A percentile compares a stretch with the other conserved stretches of the same genome.
Conservation (phyloP, 192 early-diverging fungal species). For the Coemansia sp. region DNA sequence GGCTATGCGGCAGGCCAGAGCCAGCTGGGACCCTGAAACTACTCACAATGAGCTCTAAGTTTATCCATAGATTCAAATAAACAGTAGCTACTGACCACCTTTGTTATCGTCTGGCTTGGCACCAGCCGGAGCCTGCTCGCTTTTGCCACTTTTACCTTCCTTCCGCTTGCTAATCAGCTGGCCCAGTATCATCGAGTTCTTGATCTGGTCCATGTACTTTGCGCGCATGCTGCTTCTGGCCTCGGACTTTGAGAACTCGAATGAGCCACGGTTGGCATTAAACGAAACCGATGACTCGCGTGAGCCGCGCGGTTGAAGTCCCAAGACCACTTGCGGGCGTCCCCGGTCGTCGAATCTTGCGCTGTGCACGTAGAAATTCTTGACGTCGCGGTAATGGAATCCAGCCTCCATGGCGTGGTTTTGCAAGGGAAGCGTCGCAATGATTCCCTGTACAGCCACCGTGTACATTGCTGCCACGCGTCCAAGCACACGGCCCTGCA, state of each 20-base stretch:
- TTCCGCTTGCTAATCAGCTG: not conserved
- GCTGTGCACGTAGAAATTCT: conserved; percentile 63
- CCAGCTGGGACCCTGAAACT: conserved; percentile 4
- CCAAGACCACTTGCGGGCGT: conserved; percentile 30
- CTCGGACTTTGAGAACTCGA: not conserved
- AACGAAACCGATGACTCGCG: conserved; percentile 12
- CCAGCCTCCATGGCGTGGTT: conserved; percentile 22
- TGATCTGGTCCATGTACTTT: conserved; percentile 10
- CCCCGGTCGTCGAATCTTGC: conserved; percentile 52
- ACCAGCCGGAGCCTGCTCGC: not conserved
- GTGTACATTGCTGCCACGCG: conserved; percentile 41
- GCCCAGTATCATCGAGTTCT: conserved; percentile 12
- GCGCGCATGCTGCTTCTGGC: not conserved
- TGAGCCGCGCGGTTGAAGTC: conserved; percentile 20
- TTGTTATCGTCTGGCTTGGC: too few species aligned
- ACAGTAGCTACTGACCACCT: not conserved
- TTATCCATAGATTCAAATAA: not conserved
- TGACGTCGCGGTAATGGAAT: conserved; percentile 52
- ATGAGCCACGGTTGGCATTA: conserved; percentile 6
- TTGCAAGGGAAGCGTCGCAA: conserved; percentile 52
- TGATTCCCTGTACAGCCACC: conserved; percentile 66
- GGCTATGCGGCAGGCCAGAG: conserved; percentile 35
- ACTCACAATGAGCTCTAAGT: conserved; percentile 34
- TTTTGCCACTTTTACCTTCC: not conserved
- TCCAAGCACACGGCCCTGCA: conserved; percentile 68